Conservation (phyloP, 176 grass and related monocot genomes). For the Phragmites australis region DNA sequence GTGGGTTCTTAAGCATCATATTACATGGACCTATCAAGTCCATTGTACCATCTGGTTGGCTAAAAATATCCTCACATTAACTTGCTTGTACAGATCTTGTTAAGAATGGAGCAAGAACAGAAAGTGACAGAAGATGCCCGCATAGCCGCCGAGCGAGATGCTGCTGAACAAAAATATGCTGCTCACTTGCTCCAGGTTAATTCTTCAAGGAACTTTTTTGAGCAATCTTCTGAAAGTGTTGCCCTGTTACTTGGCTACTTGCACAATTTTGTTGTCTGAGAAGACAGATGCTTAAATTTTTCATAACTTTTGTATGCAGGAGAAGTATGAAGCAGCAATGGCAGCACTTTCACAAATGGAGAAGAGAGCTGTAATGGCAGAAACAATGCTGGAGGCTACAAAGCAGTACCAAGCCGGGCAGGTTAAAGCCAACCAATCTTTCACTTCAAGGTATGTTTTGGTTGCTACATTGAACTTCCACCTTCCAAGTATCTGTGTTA, state of each 20-base stretch:
- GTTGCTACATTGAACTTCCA: too few species aligned
- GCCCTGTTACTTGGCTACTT: slow-evolving; percentile 6
- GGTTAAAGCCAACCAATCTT: slow-evolving; percentile 77
- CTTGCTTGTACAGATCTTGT: slow-evolving; percentile 59
- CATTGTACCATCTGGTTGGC: slow-evolving; percentile 22
- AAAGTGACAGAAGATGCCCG: slow-evolving; percentile 93
- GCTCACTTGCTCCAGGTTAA: slow-evolving; percentile 82
- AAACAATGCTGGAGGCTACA: slow-evolving; percentile 92
- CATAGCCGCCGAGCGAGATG: slow-evolving; percentile 77
- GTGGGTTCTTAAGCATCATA: slow-evolving; percentile 1
- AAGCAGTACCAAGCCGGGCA: slow-evolving; percentile 89
- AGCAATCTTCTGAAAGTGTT: slow-evolving; percentile 24
- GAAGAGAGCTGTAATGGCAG: slow-evolving; percentile 94
- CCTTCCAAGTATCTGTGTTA: slow-evolving; percentile 3
- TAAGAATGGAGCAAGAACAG: slow-evolving; percentile 97
- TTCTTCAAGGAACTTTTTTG: slow-evolving; percentile 24
- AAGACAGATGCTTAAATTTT: slow-evolving; percentile 30
- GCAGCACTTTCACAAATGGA: slow-evolving; percentile 71
- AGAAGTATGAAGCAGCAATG: slow-evolving; percentile 79
- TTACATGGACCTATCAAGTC: slow-evolving; percentile 20
- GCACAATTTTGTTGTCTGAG: slow-evolving; percentile 12
- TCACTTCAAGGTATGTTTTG: slow-evolving; percentile 65
- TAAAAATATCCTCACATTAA: slow-evolving; percentile 31
- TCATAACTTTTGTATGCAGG: slow-evolving; percentile 46
- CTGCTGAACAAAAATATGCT: slow-evolving; percentile 74